Conservation (phyloP, 441 rosid species). For the Erodium moschatum region DNA sequence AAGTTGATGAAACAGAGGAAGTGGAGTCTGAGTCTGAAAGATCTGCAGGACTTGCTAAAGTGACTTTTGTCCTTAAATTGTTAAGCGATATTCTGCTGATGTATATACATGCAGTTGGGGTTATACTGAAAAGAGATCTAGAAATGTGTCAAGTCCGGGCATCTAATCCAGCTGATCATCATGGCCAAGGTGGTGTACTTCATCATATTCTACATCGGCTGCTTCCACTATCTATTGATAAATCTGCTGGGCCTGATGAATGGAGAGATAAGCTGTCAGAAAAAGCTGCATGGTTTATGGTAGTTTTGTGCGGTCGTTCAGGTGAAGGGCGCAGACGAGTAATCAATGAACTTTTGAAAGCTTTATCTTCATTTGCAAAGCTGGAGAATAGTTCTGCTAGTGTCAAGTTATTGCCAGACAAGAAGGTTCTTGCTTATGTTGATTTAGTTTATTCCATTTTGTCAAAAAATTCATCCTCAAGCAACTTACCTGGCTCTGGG, state of each 20-base stretch:
- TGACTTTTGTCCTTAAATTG: conserved; percentile 79
- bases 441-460: conserved; percentile 71
- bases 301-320: conserved; percentile 81
- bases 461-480: conserved; percentile 77
- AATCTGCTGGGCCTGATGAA: conserved; percentile 72
- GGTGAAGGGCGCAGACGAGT: conserved; percentile 88
- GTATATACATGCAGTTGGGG: conserved; percentile 83
- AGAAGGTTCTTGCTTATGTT: conserved; percentile 65
- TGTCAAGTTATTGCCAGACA: conserved; percentile 58
- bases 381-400: conserved; percentile 55
- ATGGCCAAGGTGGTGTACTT: conserved; percentile 56
- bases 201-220: conserved; percentile 76
- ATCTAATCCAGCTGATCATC: conserved; percentile 46
- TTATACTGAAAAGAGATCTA: conserved; percentile 73
- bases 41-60: conserved; percentile 85
- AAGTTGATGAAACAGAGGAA: conserved; percentile 64
- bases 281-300: conserved; percentile 87
- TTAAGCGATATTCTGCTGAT: conserved; percentile 82
- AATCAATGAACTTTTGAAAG: conserved; percentile 73
- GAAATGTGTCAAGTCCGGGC: conserved; percentile 69
- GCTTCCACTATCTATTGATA: conserved; percentile 64
- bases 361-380: conserved; percentile 59
- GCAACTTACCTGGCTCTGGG: conserved; percentile 76
- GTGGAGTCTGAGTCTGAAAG: conserved; percentile 59
- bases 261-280: conserved; percentile 89